phyloP scores from a whole-genome alignment of 75 land plant genomes.

The Selaginella moellendorffii region DNA sequence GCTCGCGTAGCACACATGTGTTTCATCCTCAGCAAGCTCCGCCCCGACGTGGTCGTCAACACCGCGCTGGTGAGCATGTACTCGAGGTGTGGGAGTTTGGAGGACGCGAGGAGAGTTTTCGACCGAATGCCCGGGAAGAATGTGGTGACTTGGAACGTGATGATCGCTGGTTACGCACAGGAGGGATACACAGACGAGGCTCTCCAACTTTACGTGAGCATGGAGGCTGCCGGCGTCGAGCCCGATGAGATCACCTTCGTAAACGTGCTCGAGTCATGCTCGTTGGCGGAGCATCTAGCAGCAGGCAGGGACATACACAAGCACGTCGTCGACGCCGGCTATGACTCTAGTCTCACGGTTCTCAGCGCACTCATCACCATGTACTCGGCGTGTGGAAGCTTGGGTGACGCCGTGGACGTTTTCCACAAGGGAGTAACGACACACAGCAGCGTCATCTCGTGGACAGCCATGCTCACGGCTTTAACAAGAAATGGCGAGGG shows the following conservation, averaged over 20 bases:
- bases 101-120: not conserved
- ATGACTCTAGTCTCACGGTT: not conserved
- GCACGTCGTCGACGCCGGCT: not conserved
- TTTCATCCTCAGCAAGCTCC: not conserved
- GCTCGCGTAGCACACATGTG: not conserved
- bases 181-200: not conserved
- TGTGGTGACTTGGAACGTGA: not conserved
- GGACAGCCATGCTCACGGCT: not conserved
- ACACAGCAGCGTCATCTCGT: not conserved
- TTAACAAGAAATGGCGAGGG: not conserved
- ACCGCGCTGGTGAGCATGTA: not conserved
- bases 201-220: not conserved
- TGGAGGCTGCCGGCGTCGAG: not conserved
- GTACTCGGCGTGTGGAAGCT: not conserved
- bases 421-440: not conserved
- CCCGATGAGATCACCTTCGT: not conserved
- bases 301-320: not conserved
- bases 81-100: slow-evolving; percentile 4
- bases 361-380: not conserved
- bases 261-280: not conserved
- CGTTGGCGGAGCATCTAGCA: not conserved
- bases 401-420: not conserved
- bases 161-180: not conserved
- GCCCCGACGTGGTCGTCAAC: not conserved
- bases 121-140: not conserved